Conservation (phyloP, 2,329 filamentous ascomycete species). For the Fusarium pseudocircinatum region DNA sequence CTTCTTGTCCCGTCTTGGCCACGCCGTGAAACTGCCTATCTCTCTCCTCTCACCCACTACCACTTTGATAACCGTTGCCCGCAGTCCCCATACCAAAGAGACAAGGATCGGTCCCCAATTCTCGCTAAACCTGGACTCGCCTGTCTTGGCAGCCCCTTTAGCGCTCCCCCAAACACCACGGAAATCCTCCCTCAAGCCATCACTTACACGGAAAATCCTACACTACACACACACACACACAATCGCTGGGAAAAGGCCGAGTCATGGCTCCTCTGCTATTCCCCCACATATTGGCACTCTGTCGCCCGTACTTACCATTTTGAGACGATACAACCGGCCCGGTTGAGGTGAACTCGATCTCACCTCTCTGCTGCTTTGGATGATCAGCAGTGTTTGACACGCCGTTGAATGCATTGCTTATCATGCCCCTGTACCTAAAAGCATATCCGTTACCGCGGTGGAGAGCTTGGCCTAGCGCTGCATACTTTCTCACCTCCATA, state of each 20-base stretch:
- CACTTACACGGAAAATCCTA: constrained; percentile 2
- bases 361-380: neutral
- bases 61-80: constrained; percentile 22
- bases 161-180: constrained; percentile 15
- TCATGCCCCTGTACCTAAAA: constrained; percentile 34
- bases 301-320: constrained; percentile 22
- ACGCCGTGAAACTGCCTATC: constrained; percentile 35
- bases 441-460: constrained; percentile 26
- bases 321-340: constrained; percentile 27
- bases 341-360: constrained; percentile 17
- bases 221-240: constrained; percentile 2
- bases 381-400: neutral
- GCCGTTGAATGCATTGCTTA: constrained; percentile 28
- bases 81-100: neutral
- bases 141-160: constrained; percentile 28
- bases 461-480: constrained; percentile 23
- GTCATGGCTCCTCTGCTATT: constrained; percentile 36
- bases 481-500: constrained; percentile 2
- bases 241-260: constrained; percentile 30
- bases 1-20: constrained; percentile 9
- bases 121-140: constrained; percentile 11
- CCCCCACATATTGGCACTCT: constrained; percentile 36
- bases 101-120: constrained; percentile 8
- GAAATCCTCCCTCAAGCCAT: constrained; percentile 14
- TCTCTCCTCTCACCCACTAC: neutral